These are phyloP conservation scores for Cyberlindnera xishuangbannaensis DNA, from an alignment of 805 yeast genomes.

Conservation along the genomic window DNA sequence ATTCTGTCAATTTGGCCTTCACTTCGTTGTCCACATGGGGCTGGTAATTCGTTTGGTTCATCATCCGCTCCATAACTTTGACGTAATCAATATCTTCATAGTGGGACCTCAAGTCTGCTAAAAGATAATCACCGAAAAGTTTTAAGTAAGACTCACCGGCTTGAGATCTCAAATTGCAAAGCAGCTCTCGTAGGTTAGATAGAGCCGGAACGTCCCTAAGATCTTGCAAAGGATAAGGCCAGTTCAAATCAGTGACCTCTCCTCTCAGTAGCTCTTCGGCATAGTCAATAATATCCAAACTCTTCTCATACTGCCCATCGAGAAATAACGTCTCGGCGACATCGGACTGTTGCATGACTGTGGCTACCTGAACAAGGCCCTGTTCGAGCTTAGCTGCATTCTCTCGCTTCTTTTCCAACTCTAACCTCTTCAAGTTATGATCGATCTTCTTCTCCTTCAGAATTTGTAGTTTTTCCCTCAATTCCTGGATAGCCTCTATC, in stretches of 20 bases:
- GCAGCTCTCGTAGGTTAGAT: constrained; percentile 39
- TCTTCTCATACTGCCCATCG: constrained; percentile 41
- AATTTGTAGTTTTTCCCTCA: constrained; percentile 40
- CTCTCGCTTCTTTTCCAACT: constrained; percentile 44
- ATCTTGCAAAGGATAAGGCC: constrained; percentile 36
- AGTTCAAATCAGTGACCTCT: constrained; percentile 30
- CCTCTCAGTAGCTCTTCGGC: constrained; percentile 59
- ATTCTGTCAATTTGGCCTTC: constrained; percentile 37
- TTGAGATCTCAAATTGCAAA: constrained; percentile 50
- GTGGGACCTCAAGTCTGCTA: constrained; percentile 58
- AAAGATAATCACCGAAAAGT: constrained; percentile 47
- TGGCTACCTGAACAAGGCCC: constrained; percentile 44
- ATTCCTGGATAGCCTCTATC: constrained; percentile 37
- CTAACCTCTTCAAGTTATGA: constrained; percentile 44
- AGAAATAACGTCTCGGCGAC: constrained; percentile 42
- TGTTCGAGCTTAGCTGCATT: constrained; percentile 62
- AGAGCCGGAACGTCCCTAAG: constrained; percentile 28
- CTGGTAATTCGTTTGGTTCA: constrained; percentile 31
- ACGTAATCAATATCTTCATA: constrained; percentile 41
- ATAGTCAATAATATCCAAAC: constrained; percentile 53
- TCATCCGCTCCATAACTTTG: constrained; percentile 46
- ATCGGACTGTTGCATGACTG: constrained; percentile 39
- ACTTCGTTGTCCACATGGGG: constrained; percentile 34
- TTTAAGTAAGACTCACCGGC: constrained; percentile 66
- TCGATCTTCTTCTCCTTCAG: constrained; percentile 46